Conservation (phyloP, 2,329 filamentous ascomycete genomes). For the Apiospora koreana region DNA sequence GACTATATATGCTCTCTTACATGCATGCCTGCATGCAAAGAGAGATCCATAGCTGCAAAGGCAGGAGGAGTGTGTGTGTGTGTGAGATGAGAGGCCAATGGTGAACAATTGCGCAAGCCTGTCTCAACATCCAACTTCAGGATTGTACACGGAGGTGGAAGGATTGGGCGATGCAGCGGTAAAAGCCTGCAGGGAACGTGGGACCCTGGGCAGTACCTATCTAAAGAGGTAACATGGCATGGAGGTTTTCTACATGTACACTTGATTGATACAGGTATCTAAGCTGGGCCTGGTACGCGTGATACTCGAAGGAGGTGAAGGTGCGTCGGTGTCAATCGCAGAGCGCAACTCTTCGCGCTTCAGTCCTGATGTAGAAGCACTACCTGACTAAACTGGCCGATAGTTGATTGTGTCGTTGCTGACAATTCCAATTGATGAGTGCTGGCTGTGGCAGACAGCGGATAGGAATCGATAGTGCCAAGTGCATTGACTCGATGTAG, state of each 20-base stretch:
- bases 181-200: slow-evolving; percentile 6
- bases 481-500: neutral
- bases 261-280: neutral
- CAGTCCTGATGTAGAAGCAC: no score
- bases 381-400: no score
- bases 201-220: neutral
- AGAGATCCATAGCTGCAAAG: neutral
- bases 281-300: neutral
- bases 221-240: neutral
- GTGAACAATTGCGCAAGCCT: neutral
- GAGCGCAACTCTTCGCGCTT: no score
- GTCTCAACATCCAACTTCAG: neutral
- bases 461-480: neutral
- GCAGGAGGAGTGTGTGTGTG: neutral
- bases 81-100: neutral
- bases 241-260: neutral
- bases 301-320: no score
- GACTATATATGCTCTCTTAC: neutral
- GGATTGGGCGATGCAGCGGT: slow-evolving; percentile 1
- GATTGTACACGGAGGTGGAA: neutral
- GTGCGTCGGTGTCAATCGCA: no score
- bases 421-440: neutral
- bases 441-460: neutral
- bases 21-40: neutral
- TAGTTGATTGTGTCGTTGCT: no score